A percentile compares a stretch with the other conserved stretches of the same genome.
phyloP scores from a whole-genome alignment of 345 rosid genomes.

The Populus pruinosa region DNA sequence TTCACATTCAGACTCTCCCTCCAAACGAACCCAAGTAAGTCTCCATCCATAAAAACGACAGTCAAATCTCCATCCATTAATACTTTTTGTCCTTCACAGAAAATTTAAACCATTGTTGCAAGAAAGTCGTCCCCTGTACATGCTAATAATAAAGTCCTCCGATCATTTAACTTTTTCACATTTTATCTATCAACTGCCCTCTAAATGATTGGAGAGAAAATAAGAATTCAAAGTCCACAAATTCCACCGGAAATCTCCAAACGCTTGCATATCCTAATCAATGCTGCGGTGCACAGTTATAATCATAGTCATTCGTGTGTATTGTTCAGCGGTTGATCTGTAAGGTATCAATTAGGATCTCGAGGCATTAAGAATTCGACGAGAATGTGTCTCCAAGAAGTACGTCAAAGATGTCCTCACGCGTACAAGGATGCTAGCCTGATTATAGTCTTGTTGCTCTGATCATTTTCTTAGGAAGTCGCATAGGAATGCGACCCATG shows the following conservation, averaged over 20 bases:
- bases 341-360: neutral
- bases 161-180: neutral
- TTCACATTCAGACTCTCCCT: constrained; percentile 1
- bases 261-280: neutral
- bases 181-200: neutral
- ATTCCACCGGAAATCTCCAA: constrained; percentile 14
- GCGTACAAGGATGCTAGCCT: neutral
- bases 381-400: neutral
- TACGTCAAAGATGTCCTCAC: neutral
- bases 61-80: constrained; percentile 22
- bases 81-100: constrained; percentile 11
- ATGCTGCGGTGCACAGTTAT: neutral
- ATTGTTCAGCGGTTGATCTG: neutral
- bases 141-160: neutral
- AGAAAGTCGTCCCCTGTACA: neutral
- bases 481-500: too few relatives aligned
- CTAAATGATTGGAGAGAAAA: neutral
- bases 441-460: too few relatives aligned
- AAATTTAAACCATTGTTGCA: neutral
- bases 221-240: constrained; percentile 3
- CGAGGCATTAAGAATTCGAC: neutral
- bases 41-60: constrained; percentile 7
- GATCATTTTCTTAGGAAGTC: too few relatives aligned
- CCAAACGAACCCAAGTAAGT: constrained; percentile 18
- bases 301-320: neutral